Conservation (phyloP, 2,329 filamentous ascomycete species). For the Alternaria brassicicola region DNA sequence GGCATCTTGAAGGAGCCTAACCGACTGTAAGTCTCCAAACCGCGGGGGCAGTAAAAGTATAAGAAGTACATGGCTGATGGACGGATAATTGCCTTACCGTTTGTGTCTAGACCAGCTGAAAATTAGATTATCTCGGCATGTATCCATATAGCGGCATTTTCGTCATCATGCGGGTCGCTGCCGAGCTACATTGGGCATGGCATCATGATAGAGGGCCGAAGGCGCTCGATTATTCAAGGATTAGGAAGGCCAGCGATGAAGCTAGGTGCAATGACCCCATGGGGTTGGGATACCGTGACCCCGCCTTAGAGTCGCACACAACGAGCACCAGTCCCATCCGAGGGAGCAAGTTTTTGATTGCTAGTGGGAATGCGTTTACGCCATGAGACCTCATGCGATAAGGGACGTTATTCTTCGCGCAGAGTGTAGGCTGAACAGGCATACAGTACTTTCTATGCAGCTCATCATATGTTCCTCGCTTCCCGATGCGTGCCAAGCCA, state of each 20-base stretch:
- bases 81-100: constrained; percentile 1
- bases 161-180: neutral
- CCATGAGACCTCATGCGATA: neutral
- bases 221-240: neutral
- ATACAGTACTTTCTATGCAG: neutral
- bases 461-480: constrained; percentile 2
- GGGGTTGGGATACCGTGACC: neutral
- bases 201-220: neutral
- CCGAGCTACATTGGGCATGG: neutral
- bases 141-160: neutral
- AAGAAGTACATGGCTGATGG: neutral
- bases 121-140: constrained; percentile 1
- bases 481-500: neutral
- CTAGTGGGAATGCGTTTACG: neutral
- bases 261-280: constrained; percentile 10
- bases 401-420: neutral
- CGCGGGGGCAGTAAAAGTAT: neutral
- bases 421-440: neutral
- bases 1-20: constrained; percentile 2
- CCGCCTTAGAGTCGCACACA: neutral
- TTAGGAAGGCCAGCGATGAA: neutral
- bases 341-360: neutral
- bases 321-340: neutral
- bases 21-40: neutral
- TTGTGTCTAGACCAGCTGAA: neutral